Evolutionary conservation across 2,329 filamentous ascomycete genomes (phyloP).

Genomic region (Cercospora brassicicola): DNA sequence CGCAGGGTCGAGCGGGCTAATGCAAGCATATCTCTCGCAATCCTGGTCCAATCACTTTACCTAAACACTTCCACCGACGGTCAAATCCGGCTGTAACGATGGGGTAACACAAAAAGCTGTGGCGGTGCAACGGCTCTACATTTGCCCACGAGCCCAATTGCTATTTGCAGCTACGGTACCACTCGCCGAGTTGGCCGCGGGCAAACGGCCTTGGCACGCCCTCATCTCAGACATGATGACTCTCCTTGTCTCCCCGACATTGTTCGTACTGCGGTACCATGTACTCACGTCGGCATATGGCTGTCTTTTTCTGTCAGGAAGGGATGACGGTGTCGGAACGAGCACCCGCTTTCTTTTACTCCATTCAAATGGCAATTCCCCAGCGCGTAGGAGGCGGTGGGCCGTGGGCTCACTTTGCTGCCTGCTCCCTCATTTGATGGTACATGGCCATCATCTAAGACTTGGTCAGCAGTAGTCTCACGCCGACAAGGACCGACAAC

Average conservation of each 20-base stretch:
- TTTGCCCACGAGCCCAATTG: slow-evolving; percentile 6
- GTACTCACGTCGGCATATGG: slow-evolving; percentile 10
- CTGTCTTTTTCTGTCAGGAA: neutral
- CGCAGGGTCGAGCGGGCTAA: slow-evolving; percentile 7
- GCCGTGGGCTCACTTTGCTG: neutral
- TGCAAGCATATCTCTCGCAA: slow-evolving; percentile 14
- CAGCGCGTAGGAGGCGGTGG: neutral
- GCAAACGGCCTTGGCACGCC: slow-evolving; percentile 5
- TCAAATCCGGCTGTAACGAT: neutral
- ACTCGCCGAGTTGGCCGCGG: slow-evolving; percentile 5
- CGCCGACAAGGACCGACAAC: neutral
- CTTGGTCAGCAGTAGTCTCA: slow-evolving; percentile 10
- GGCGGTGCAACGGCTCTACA: slow-evolving; percentile 4
- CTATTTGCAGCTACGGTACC: slow-evolving; percentile 6
- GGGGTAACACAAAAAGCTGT: slow-evolving; percentile 9
- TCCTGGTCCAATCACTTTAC: slow-evolving; percentile 12
- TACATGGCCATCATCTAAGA: slow-evolving; percentile 16
- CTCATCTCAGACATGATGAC: neutral
- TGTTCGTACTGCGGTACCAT: slow-evolving; percentile 1
- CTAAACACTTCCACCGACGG: slow-evolving; percentile 5
- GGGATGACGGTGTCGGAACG: neutral
- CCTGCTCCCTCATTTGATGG: slow-evolving; percentile 6
- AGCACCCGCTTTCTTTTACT: slow-evolving; percentile 14
- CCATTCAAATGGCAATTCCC: neutral
- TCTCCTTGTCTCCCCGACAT: neutral